These are phyloP conservation scores for Geotrichum australiense DNA, from an alignment of 1,139 yeast genomes.

Conservation along the genomic window DNA sequence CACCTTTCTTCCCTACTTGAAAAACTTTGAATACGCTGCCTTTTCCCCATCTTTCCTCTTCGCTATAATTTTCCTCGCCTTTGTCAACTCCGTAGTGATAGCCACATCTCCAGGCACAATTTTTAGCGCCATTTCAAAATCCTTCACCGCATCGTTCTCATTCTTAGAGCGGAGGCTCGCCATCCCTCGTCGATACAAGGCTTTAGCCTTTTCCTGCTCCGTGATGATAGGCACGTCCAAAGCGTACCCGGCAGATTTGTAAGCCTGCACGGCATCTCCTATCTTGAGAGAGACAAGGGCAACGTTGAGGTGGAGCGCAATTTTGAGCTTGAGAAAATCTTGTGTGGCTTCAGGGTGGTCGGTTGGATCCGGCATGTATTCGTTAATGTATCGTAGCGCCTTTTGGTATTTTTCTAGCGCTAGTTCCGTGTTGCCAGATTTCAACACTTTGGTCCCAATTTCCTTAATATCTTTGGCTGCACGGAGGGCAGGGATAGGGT, in stretches of 20 bases:
- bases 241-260: conserved; percentile 58
- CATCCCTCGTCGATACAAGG: conserved; percentile 74
- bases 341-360: conserved; percentile 22
- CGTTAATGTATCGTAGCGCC: conserved; percentile 60
- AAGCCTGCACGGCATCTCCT: conserved; percentile 47
- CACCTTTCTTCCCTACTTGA: too few relatives aligned
- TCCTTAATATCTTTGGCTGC: conserved; percentile 63
- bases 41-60: conserved; percentile 62
- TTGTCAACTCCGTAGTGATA: conserved; percentile 57
- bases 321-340: conserved; percentile 40
- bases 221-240: conserved; percentile 52
- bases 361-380: conserved; percentile 51
- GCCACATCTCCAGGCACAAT: conserved; percentile 71
- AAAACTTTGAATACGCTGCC: conserved; percentile 81
- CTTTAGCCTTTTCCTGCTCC: conserved; percentile 69
- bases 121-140: conserved; percentile 59
- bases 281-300: conserved; percentile 67
- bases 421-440: conserved; percentile 40
- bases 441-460: conserved; percentile 72
- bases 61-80: conserved; percentile 49
- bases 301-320: conserved; percentile 60
- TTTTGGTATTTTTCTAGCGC: conserved; percentile 67
- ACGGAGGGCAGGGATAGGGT: conserved; percentile 49
- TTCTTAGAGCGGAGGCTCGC: conserved; percentile 61
- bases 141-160: conserved; percentile 62